Conservation (phyloP, 2,329 filamentous ascomycete species). For the Colletotrichum sp. region DNA sequence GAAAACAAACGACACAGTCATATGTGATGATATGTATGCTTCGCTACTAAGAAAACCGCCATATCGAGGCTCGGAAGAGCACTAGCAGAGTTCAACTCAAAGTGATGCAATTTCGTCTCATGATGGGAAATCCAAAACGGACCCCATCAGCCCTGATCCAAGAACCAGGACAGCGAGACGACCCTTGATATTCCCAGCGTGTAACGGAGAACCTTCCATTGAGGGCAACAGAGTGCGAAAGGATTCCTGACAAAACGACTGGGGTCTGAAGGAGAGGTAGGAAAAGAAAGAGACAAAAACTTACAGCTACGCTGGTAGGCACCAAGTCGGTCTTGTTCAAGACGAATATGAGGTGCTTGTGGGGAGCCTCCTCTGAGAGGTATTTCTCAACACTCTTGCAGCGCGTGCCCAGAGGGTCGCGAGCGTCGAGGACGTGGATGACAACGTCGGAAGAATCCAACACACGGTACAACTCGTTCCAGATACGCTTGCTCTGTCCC, state of each 20-base stretch:
- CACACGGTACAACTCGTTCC: slow-evolving; percentile 96
- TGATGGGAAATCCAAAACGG: slow-evolving; percentile 89
- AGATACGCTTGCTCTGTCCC: slow-evolving; percentile 93
- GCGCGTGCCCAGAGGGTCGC: slow-evolving; percentile 88
- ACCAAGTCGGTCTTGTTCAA: slow-evolving; percentile 94
- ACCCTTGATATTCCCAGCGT: slow-evolving; percentile 92
- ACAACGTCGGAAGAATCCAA: slow-evolving; percentile 96
- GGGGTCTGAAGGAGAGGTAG: slow-evolving; percentile 49
- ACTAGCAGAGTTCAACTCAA: slow-evolving; percentile 95
- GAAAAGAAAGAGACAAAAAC: slow-evolving; percentile 47
- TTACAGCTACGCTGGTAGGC: slow-evolving; percentile 92
- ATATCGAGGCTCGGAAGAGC: slow-evolving; percentile 49
- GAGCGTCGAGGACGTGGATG: slow-evolving; percentile 90
- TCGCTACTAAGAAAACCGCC: slow-evolving; percentile 98
- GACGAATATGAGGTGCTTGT: slow-evolving; percentile 93
- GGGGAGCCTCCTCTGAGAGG: slow-evolving; percentile 87
- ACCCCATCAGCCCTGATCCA: slow-evolving; percentile 73
- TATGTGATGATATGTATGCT: slow-evolving; percentile 68
- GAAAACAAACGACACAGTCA: slow-evolving; percentile 3
- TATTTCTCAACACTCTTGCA: slow-evolving; percentile 86
- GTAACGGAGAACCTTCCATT: slow-evolving; percentile 95
- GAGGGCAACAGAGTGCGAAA: slow-evolving; percentile 59
- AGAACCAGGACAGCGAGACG: slow-evolving; percentile 72
- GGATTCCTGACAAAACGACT: slow-evolving; percentile 88
- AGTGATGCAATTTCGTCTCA: slow-evolving; percentile 83